phyloP scores from a whole-genome alignment of 805 yeast genomes.

The Saturnispora galanensis region DNA sequence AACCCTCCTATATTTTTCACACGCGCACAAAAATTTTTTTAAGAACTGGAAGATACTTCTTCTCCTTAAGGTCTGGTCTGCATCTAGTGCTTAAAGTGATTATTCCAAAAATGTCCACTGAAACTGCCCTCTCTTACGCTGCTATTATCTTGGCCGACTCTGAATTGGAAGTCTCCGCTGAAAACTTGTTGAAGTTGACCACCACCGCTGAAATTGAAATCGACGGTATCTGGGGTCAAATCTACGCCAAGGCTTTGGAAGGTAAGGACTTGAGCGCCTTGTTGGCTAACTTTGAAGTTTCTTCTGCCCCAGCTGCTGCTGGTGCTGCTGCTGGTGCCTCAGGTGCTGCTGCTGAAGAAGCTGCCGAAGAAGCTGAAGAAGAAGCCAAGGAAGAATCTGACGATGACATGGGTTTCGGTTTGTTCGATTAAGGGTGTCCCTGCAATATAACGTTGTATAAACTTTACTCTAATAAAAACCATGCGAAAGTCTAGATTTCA shows the following conservation, averaged over 20 bases:
- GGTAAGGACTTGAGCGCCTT: slow-evolving; percentile 66
- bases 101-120: slow-evolving; percentile 62
- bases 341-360: slow-evolving; percentile 38
- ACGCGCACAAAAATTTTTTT: not conserved
- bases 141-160: slow-evolving; percentile 97
- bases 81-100: slow-evolving; percentile 34
- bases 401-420: slow-evolving; percentile 87
- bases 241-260: slow-evolving; percentile 74
- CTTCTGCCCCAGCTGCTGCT: slow-evolving; percentile 42
- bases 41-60: not conserved
- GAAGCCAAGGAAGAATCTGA: slow-evolving; percentile 60
- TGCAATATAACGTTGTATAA: slow-evolving; percentile 1
- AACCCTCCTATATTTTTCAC: slow-evolving; percentile 4
- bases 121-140: slow-evolving; percentile 94
- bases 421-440: slow-evolving; percentile 57
- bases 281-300: slow-evolving; percentile 46
- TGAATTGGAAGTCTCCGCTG: slow-evolving; percentile 84
- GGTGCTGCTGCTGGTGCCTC: slow-evolving; percentile 38
- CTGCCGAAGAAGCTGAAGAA: slow-evolving; percentile 49
- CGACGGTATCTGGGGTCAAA: slow-evolving; percentile 73
- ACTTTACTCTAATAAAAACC: not conserved
- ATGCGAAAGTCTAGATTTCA: not conserved
- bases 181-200: slow-evolving; percentile 64
- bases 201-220: slow-evolving; percentile 70
- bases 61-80: slow-evolving; percentile 32